Percentiles rank a stretch among this genome's conserved stretches.
phyloP scores from a whole-genome alignment of 1,284 basidiomycete genomes.

The Ceratobasidium sp. region DNA sequence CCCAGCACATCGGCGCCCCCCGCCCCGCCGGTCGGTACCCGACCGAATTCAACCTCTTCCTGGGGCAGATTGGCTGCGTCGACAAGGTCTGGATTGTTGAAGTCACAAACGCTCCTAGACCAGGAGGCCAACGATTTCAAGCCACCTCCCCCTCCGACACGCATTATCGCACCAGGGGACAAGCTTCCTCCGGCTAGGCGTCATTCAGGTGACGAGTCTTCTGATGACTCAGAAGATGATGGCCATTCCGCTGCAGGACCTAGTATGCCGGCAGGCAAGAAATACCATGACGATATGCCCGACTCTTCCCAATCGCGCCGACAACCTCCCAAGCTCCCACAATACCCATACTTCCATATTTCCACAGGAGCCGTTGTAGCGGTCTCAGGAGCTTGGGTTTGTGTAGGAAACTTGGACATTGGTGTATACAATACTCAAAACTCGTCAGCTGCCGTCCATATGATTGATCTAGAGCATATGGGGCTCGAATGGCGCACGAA shows the following conservation, averaged over 20 bases:
- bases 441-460: conserved; percentile 52
- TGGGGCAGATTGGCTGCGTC: conserved; percentile 24
- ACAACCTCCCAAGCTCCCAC: conserved; percentile 68
- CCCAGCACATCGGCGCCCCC: conserved; percentile 27
- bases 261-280: conserved; percentile 47
- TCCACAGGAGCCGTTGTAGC: conserved; percentile 63
- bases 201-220: conserved; percentile 59
- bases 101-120: background rate
- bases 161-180: conserved; percentile 70
- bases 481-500: conserved; percentile 62
- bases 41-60: conserved; percentile 11
- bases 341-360: conserved; percentile 60
- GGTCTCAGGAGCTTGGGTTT: conserved; percentile 67
- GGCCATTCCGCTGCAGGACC: conserved; percentile 42
- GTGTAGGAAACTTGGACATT: conserved; percentile 69
- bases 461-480: conserved; percentile 70
- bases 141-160: conserved; percentile 70
- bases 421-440: conserved; percentile 58
- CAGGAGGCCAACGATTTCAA: conserved; percentile 12
- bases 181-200: conserved; percentile 68
- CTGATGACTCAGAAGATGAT: conserved; percentile 36
- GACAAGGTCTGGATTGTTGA: background rate
- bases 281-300: conserved; percentile 69
- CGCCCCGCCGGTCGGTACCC: conserved; percentile 14
- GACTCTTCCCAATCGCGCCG: conserved; percentile 84